phyloP scores from a whole-genome alignment of 257 asterid genomes.

The Solanum sejunctum region DNA sequence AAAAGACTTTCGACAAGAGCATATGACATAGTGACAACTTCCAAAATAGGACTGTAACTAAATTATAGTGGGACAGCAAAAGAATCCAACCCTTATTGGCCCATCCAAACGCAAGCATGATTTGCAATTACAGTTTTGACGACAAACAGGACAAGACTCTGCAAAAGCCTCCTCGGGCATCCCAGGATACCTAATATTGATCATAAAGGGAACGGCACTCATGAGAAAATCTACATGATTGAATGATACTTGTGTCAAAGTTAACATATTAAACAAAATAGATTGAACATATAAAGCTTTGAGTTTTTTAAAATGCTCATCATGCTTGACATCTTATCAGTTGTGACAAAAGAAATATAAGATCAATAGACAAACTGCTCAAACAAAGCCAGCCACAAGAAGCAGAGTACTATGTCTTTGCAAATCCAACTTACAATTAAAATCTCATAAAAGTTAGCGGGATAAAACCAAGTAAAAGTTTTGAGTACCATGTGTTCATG shows the following conservation, averaged over 20 bases:
- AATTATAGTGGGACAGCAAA: neutral
- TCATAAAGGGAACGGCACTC: neutral
- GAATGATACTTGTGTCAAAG: neutral
- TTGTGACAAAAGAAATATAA: neutral
- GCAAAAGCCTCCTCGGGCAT: conserved; percentile 58
- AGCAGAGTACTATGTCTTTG: neutral
- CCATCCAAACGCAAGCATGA: conserved; percentile 62
- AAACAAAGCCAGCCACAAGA: neutral
- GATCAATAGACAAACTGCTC: neutral
- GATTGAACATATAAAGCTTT: neutral
- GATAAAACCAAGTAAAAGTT: neutral
- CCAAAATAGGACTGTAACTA: neutral
- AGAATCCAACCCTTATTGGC: conserved; percentile 43
- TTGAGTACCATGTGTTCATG: conserved; percentile 54
- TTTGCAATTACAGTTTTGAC: conserved; percentile 81
- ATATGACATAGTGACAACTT: neutral
- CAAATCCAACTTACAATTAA: neutral
- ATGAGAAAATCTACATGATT: neutral
- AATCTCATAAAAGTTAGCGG: neutral
- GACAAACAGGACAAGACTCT: conserved; percentile 77
- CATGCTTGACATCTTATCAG: neutral
- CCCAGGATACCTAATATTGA: conserved; percentile 62
- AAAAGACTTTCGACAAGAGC: neutral
- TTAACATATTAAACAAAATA: neutral
- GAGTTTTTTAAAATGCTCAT: neutral